A percentile compares a stretch with the other conserved stretches of the same genome.
Conservation (phyloP, 2,329 filamentous ascomycete species). For the Cladosporium austrohemisphaericum region DNA sequence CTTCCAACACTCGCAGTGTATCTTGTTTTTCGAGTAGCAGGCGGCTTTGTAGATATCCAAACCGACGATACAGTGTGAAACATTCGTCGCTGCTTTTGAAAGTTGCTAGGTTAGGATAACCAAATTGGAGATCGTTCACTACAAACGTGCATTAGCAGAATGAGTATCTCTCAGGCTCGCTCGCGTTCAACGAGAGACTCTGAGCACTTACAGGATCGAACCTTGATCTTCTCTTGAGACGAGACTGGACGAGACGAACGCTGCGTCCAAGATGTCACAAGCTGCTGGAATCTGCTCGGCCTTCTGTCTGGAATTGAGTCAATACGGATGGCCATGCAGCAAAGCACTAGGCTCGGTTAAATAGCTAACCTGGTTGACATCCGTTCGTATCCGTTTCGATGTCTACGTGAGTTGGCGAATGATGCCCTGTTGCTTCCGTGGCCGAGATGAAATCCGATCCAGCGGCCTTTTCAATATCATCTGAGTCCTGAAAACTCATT, state of each 20-base stretch:
- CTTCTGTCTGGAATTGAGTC: not conserved
- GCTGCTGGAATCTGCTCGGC: not conserved
- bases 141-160: too few species aligned
- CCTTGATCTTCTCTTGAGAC: not conserved
- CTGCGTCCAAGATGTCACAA: not conserved
- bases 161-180: too few species aligned
- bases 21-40: conserved; percentile 34
- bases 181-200: not conserved
- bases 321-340: not conserved
- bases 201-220: not conserved
- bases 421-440: not conserved
- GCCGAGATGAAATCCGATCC: not conserved
- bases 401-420: too few species aligned
- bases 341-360: too few species aligned
- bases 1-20: conserved; percentile 28
- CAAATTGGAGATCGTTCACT: conserved; percentile 16
- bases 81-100: conserved; percentile 41
- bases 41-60: conserved; percentile 40
- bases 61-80: conserved; percentile 42
- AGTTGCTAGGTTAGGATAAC: conserved; percentile 38
- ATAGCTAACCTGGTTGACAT: too few species aligned
- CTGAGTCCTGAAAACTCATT: not conserved
- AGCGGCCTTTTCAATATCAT: conserved; percentile 5
- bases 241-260: too few species aligned
- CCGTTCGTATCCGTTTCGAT: too few species aligned